Conservation (phyloP, 495 filamentous ascomycete genomes). For the Rusavskia elegans region DNA sequence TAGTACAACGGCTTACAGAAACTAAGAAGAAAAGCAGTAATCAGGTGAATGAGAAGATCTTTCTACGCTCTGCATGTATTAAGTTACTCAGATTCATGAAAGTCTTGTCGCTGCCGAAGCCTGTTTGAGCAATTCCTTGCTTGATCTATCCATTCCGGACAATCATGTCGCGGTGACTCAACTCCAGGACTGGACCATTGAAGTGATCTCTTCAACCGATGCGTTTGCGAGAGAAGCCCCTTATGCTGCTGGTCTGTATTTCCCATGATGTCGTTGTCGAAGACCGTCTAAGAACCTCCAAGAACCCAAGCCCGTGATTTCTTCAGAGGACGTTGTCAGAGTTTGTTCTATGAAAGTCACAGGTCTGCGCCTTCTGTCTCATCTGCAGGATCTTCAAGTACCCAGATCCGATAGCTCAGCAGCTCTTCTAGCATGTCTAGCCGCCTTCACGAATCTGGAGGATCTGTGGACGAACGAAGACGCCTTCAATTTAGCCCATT, state of each 20-base stretch:
- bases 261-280: background rate
- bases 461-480: conserved; percentile 40
- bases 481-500: conserved; percentile 16
- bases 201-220: conserved; percentile 5
- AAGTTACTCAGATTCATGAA: background rate
- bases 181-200: conserved; percentile 2
- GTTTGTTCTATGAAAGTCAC: background rate
- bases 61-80: no score
- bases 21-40: no score
- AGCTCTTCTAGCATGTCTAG: conserved; percentile 19
- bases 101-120: background rate
- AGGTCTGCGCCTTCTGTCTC: conserved; percentile 4
- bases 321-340: conserved; percentile 2
- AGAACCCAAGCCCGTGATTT: conserved; percentile 1
- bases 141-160: background rate
- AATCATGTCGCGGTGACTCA: background rate
- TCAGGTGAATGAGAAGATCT: no score
- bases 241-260: conserved; percentile 7
- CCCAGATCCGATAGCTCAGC: conserved; percentile 12
- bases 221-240: conserved; percentile 8
- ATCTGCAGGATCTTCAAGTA: background rate
- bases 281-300: background rate
- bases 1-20: no score
- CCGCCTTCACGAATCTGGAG: conserved; percentile 29
- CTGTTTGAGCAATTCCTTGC: background rate